Conservation (phyloP, 352 stramenopile species). For the Phytophthora pinifolia region DNA sequence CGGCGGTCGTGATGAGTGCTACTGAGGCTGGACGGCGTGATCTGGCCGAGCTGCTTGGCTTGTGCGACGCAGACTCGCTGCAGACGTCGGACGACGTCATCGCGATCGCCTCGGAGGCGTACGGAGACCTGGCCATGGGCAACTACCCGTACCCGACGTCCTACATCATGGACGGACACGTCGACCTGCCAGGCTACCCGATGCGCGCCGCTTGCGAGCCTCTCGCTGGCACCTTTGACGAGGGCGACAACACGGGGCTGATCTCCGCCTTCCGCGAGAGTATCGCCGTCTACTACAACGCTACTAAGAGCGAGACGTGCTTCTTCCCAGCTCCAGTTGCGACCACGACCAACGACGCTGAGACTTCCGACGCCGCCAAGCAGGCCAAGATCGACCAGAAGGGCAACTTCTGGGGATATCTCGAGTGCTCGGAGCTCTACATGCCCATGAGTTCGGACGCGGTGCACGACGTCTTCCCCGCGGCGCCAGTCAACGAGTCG, state of each 20-base stretch:
- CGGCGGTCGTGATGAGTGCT: slow-evolving; percentile 15
- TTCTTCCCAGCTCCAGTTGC: slow-evolving; percentile 22
- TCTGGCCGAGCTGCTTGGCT: slow-evolving; percentile 25
- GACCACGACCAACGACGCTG: not conserved
- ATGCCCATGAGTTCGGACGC: slow-evolving; percentile 46
- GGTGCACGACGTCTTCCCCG: slow-evolving; percentile 42
- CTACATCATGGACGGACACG: slow-evolving; percentile 53
- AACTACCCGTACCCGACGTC: too few species aligned
- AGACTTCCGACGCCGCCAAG: slow-evolving; percentile 27
- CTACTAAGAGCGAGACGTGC: slow-evolving; percentile 33
- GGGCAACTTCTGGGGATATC: slow-evolving; percentile 48
- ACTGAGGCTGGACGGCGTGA: slow-evolving; percentile 24
- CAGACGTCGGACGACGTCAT: slow-evolving; percentile 30
- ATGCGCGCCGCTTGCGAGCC: slow-evolving; percentile 39
- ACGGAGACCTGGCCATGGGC: slow-evolving; percentile 39
- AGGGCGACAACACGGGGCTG: slow-evolving; percentile 20
- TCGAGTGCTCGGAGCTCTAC: slow-evolving; percentile 53
- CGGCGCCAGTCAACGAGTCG: slow-evolving; percentile 21
- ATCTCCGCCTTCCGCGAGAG: slow-evolving; percentile 39
- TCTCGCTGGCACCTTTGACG: slow-evolving; percentile 30
- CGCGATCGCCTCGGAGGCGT: slow-evolving; percentile 17
- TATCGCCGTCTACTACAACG: slow-evolving; percentile 54
- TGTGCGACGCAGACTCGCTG: slow-evolving; percentile 32
- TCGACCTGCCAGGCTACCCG: slow-evolving; percentile 37
- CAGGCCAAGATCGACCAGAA: slow-evolving; percentile 33